Evolutionary conservation across 306 rosid genomes (phyloP).

Genomic region (Oxytropis ochrocephala): DNA sequence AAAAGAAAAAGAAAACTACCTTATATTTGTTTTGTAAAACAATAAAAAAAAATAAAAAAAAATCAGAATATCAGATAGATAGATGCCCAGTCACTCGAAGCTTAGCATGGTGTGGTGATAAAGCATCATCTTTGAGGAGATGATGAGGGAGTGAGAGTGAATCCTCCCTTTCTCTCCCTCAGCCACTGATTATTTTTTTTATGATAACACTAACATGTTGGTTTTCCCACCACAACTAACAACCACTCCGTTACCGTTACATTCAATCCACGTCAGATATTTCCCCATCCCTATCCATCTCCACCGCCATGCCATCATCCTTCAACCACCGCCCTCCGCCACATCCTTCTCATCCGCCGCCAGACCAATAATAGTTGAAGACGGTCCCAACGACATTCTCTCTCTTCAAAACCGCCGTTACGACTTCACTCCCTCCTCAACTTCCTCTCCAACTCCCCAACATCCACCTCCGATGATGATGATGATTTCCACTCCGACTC

Average conservation of each 20-base stretch:
- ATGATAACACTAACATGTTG: conserved; percentile 25
- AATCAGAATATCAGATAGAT: too few species aligned
- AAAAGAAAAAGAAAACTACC: too few species aligned
- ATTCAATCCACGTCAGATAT: conserved; percentile 18
- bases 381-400: conserved; percentile 40
- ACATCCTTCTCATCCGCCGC: conserved; percentile 29
- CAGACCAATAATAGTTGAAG: conserved; percentile 16
- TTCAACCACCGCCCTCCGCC: conserved; percentile 22
- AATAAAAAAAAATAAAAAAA: neutral
- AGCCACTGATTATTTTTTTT: neutral
- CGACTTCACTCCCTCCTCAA: conserved; percentile 73
- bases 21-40: too few species aligned
- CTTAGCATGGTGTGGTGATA: neutral
- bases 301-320: neutral
- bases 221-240: conserved; percentile 43
- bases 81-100: neutral
- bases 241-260: conserved; percentile 19
- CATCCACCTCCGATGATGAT: neutral
- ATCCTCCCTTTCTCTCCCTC: neutral
- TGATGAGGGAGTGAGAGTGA: neutral
- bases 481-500: neutral
- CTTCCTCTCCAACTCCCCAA: conserved; percentile 42
- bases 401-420: conserved; percentile 55
- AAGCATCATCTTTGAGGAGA: neutral
- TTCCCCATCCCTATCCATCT: neutral